phyloP scores from a whole-genome alignment of 805 yeast genomes.

The Citeromyces nyonsensis region DNA sequence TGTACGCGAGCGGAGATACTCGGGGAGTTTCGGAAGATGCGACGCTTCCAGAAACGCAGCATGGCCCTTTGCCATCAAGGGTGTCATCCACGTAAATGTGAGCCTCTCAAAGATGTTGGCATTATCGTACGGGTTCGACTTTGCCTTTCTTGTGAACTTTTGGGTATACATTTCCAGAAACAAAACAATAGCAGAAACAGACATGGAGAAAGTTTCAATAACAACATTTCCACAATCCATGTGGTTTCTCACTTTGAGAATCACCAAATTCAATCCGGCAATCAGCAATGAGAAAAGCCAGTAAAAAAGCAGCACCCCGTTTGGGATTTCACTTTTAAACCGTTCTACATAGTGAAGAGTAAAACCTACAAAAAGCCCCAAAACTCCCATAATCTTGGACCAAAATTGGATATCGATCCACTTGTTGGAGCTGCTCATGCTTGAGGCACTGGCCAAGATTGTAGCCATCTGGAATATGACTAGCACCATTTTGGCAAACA shows the following conservation, averaged over 20 bases:
- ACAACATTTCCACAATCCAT: slow-evolving; percentile 8
- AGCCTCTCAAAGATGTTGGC: slow-evolving; percentile 60
- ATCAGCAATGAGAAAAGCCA: slow-evolving; percentile 51
- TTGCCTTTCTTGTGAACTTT: neutral
- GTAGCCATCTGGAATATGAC: slow-evolving; percentile 21
- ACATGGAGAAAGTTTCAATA: slow-evolving; percentile 16
- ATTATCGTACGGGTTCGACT: slow-evolving; percentile 23
- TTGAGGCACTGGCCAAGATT: slow-evolving; percentile 10
- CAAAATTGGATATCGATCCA: slow-evolving; percentile 12
- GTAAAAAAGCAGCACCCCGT: slow-evolving; percentile 52
- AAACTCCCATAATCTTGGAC: slow-evolving; percentile 15
- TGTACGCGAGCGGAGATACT: slow-evolving; percentile 16
- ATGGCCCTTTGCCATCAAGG: slow-evolving; percentile 60
- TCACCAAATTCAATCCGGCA: slow-evolving; percentile 26
- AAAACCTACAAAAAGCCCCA: slow-evolving; percentile 34
- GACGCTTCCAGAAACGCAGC: slow-evolving; percentile 17
- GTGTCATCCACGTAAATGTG: slow-evolving; percentile 87
- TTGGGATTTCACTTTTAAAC: slow-evolving; percentile 47
- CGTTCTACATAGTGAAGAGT: slow-evolving; percentile 59
- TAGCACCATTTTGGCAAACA: slow-evolving; percentile 24
- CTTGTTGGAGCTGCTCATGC: slow-evolving; percentile 9
- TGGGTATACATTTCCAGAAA: slow-evolving; percentile 18
- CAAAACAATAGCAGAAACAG: slow-evolving; percentile 24
- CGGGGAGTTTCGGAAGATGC: slow-evolving; percentile 25
- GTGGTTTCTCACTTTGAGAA: slow-evolving; percentile 20